Conservation (phyloP, 2,329 filamentous ascomycete genomes). For the Triangularia verruculosa region DNA sequence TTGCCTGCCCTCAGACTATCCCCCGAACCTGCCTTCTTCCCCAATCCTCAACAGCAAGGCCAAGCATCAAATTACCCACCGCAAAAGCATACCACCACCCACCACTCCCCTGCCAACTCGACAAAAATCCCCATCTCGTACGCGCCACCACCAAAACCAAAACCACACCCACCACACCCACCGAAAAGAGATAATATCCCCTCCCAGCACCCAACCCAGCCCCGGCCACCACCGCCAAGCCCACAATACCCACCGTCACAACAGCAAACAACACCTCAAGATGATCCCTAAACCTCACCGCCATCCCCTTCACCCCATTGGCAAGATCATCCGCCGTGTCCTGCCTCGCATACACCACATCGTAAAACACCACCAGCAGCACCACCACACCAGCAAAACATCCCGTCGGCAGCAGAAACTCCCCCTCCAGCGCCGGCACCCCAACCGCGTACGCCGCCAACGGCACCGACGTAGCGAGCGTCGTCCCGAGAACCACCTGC, state of each 20-base stretch:
- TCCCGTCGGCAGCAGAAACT: too few species aligned
- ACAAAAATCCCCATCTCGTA: not conserved
- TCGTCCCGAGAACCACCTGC: constrained; percentile 48
- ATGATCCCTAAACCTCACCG: not conserved
- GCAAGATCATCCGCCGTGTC: constrained; percentile 37
- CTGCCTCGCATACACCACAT: constrained; percentile 37
- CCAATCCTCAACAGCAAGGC: not conserved
- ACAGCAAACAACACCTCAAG: not conserved
- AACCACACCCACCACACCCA: not conserved
- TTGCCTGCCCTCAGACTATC: not conserved
- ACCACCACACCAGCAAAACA: constrained; percentile 13
- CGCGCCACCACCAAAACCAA: not conserved
- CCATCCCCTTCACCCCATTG: constrained; percentile 35
- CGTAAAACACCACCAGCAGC: constrained; percentile 34
- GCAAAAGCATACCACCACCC: not conserved
- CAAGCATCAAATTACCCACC: not conserved
- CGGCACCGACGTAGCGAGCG: constrained; percentile 32
- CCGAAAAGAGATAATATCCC: not conserved
- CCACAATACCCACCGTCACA: not conserved
- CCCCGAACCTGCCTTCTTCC: not conserved
- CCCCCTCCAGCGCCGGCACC: not conserved
- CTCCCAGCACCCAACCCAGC: not conserved
- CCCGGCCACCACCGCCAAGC: not conserved
- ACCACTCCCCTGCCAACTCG: not conserved
- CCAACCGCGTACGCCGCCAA: constrained; percentile 4